Evolutionary conservation across 2,329 filamentous ascomycete species (phyloP).

Genomic region (Capronia americana): DNA sequence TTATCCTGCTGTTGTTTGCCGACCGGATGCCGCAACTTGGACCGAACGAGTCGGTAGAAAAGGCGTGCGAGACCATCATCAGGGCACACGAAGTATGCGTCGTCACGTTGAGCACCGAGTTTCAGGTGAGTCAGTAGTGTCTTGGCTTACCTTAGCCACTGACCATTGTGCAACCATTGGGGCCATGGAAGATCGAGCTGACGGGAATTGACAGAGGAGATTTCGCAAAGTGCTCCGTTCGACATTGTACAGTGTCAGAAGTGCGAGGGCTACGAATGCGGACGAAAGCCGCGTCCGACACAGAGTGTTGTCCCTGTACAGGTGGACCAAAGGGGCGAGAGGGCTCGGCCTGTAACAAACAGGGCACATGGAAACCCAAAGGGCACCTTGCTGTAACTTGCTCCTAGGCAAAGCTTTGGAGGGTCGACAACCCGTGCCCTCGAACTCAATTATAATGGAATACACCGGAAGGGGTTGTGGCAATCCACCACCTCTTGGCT

Average conservation of each 20-base stretch:
- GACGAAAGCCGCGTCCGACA: constrained; percentile 53
- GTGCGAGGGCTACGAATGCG: constrained; percentile 46
- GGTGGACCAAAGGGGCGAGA: constrained; percentile 56
- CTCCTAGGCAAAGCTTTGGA: too few relatives aligned
- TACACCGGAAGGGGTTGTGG: too few relatives aligned
- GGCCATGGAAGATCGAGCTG: not conserved
- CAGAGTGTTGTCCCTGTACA: constrained; percentile 58
- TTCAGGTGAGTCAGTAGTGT: constrained; percentile 41
- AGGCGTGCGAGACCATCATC: constrained; percentile 58
- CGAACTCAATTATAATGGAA: too few relatives aligned
- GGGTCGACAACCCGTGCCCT: too few relatives aligned
- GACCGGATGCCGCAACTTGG: constrained; percentile 52
- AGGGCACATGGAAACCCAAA: not conserved
- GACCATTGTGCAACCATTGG: not conserved
- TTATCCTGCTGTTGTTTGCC: constrained; percentile 57
- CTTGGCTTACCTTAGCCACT: not conserved
- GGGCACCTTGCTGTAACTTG: too few relatives aligned
- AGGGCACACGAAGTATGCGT: constrained; percentile 59
- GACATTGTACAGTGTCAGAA: constrained; percentile 55
- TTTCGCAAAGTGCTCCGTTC: constrained; percentile 61
- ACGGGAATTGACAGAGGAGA: constrained; percentile 51
- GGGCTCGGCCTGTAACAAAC: constrained; percentile 42
- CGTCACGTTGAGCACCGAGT: constrained; percentile 57
- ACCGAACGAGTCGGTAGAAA: constrained; percentile 47
- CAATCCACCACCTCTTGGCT: too few relatives aligned